Evolutionary conservation across 768 basidiomycete species (phyloP).

Genomic region (Rhodocollybia butyracea): DNA sequence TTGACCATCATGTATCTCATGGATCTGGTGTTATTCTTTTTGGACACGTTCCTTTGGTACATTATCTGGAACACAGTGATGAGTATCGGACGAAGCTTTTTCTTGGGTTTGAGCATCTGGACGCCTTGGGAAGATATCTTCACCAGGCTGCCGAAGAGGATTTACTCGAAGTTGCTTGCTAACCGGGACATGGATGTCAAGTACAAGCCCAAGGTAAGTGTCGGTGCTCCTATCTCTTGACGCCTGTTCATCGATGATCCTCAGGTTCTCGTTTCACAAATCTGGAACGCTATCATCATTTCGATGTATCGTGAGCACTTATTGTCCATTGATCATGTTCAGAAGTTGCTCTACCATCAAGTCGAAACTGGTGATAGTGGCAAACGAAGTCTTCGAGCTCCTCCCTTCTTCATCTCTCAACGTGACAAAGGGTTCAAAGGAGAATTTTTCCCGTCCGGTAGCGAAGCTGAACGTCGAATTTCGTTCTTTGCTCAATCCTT

Average conservation of each 20-base stretch:
- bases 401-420: conserved; percentile 98
- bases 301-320: conserved; percentile 99
- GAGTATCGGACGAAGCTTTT: conserved; percentile 84
- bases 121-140: conserved; percentile 99
- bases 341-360: conserved; percentile 96
- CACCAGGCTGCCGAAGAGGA: conserved; percentile 91
- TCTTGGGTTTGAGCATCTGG: conserved; percentile 94
- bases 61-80: conserved; percentile 99
- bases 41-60: conserved; percentile 99
- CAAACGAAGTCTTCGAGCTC: conserved; percentile 88
- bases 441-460: conserved; percentile 93
- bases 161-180: conserved; percentile 93
- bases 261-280: conserved; percentile 95
- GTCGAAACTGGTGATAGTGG: conserved; percentile 79
- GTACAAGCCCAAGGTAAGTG: conserved; percentile 95
- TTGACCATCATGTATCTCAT: conserved; percentile 98
- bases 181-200: conserved; percentile 96
- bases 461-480: conserved; percentile 95
- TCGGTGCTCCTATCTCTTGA: background rate
- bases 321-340: conserved; percentile 98
- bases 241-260: background rate
- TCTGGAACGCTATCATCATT: conserved; percentile 99
- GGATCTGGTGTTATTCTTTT: conserved; percentile 95
- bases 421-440: conserved; percentile 74
- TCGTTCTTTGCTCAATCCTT: conserved; percentile 99